Evolutionary conservation across 371 early-diverging fungal species (phyloP).

Genomic region (Mortierella polycephala): DNA sequence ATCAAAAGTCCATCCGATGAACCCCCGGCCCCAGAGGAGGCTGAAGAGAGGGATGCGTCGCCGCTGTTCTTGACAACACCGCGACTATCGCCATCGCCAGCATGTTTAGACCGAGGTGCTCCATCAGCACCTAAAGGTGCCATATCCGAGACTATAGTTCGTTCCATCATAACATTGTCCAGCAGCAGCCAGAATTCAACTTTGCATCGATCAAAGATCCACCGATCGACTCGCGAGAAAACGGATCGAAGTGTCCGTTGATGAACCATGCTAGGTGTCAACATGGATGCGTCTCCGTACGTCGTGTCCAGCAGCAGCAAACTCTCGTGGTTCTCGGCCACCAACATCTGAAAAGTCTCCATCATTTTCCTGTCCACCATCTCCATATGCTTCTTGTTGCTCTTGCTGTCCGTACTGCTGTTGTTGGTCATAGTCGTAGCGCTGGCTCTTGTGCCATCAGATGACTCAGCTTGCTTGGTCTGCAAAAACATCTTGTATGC

Average conservation of each 20-base stretch:
- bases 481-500: slow-evolving; percentile 53
- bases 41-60: neutral
- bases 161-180: slow-evolving; percentile 62
- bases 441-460: neutral
- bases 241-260: slow-evolving; percentile 59
- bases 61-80: neutral
- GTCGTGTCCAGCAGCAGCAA: slow-evolving; percentile 34
- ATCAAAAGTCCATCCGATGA: slow-evolving; percentile 27
- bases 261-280: slow-evolving; percentile 37
- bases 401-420: neutral
- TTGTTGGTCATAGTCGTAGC: neutral
- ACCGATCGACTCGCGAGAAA: slow-evolving; percentile 64
- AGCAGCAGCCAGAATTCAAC: slow-evolving; percentile 68
- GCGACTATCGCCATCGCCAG: neutral
- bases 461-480: slow-evolving; percentile 11
- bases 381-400: slow-evolving; percentile 22
- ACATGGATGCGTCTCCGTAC: slow-evolving; percentile 20
- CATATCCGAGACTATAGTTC: neutral
- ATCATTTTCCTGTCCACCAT: slow-evolving; percentile 52
- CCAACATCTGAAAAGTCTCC: slow-evolving; percentile 53
- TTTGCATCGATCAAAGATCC: slow-evolving; percentile 71
- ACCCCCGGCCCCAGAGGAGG: neutral
- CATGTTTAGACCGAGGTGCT: slow-evolving; percentile 10
- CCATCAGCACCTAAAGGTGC: no score
- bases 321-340: slow-evolving; percentile 45